Conservation (phyloP, 371 early-diverging fungal species). For the Chytridium lagenaria region DNA sequence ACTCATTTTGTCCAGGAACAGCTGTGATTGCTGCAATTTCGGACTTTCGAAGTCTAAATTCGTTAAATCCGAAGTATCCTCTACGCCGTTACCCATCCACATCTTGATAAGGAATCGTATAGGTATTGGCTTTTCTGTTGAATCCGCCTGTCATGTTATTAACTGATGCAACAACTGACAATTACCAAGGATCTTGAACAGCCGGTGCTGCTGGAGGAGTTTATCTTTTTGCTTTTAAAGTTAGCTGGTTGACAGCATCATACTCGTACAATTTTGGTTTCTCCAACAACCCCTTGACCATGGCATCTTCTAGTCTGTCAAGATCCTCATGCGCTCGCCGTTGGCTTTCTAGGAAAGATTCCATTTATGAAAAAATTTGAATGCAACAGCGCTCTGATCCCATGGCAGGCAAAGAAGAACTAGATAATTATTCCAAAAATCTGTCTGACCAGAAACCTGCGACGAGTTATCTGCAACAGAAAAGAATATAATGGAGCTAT, state of each 20-base stretch:
- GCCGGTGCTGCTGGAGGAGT: conserved; percentile 82
- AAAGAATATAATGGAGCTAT: no score
- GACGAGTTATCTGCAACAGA: no score
- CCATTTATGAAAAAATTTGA: background rate
- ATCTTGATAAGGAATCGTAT: conserved; percentile 72
- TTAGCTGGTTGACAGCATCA: conserved; percentile 17
- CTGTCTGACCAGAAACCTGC: no score
- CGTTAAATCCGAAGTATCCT: no score
- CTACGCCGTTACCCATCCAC: conserved; percentile 70
- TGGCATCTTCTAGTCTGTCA: conserved; percentile 89
- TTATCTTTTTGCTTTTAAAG: conserved; percentile 73
- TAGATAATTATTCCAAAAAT: no score
- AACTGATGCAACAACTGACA: no score
- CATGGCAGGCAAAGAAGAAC: no score
- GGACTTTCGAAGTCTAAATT: conserved; percentile 67
- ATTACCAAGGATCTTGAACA: conserved; percentile 65
- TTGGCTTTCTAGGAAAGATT: conserved; percentile 67
- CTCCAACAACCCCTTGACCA: conserved; percentile 79
- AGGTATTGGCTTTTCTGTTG: conserved; percentile 68
- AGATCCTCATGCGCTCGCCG: conserved; percentile 88
- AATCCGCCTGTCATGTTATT: no score
- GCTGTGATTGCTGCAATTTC: conserved; percentile 80
- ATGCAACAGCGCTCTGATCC: no score
- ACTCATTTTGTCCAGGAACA: conserved; percentile 58
- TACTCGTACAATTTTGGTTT: conserved; percentile 65